Conservation (phyloP, 2,329 filamentous ascomycete genomes). For the Epichloe sibirici region DNA sequence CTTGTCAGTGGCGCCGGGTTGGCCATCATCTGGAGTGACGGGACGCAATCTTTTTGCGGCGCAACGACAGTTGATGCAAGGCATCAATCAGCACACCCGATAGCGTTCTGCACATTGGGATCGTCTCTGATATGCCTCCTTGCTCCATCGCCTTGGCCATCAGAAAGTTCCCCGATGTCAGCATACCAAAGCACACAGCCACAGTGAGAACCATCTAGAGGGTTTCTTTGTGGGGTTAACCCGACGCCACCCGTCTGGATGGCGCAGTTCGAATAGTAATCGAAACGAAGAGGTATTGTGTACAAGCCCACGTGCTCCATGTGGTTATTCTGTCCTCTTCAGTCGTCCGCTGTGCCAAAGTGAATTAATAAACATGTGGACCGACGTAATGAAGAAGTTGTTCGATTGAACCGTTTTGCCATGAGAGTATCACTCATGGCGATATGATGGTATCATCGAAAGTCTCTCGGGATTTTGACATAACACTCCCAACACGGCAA, state of each 20-base stretch:
- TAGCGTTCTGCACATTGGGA: too few relatives aligned
- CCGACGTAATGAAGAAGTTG: neutral
- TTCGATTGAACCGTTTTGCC: neutral
- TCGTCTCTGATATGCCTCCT: too few relatives aligned
- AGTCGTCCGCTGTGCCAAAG: too few relatives aligned
- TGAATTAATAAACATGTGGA: neutral
- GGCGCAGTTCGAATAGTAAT: neutral
- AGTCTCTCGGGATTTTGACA: neutral
- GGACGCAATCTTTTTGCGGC: neutral
- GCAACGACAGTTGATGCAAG: neutral
- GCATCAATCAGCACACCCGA: too few relatives aligned
- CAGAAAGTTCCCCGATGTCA: neutral
- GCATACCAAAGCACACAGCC: too few relatives aligned
- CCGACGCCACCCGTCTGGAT: too few relatives aligned
- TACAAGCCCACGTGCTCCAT: neutral
- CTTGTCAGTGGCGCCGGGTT: neutral
- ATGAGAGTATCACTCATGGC: neutral
- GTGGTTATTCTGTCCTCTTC: neutral
- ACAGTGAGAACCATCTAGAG: too few relatives aligned
- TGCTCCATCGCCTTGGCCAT: neutral
- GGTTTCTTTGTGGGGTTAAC: neutral
- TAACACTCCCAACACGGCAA: too few relatives aligned
- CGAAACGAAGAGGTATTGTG: neutral
- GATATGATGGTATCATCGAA: neutral
- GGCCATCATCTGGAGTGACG: neutral